Percentiles rank a stretch among this genome's conserved stretches.
Conservation (phyloP, 768 basidiomycete genomes). For the Obba rivulosa region DNA sequence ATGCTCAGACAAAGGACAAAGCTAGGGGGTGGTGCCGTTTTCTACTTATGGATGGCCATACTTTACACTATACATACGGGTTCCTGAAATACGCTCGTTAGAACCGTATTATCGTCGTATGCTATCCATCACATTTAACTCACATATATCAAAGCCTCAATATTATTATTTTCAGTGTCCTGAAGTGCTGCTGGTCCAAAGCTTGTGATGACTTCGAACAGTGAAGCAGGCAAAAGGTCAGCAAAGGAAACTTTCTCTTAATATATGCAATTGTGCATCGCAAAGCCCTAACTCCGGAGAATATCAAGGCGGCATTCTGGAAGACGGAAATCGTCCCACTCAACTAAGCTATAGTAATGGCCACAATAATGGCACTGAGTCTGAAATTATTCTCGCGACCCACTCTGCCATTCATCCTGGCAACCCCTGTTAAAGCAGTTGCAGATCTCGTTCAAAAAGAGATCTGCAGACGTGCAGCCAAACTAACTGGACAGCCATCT, state of each 20-base stretch:
- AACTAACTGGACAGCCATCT: neutral
- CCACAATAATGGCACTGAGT: conserved; percentile 31
- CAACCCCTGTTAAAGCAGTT: conserved; percentile 21
- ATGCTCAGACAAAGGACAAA: conserved; percentile 32
- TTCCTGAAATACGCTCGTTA: conserved; percentile 34
- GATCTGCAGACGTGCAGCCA: neutral
- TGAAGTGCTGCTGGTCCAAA: neutral
- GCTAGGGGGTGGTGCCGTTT: conserved; percentile 23
- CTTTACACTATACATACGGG: conserved; percentile 32
- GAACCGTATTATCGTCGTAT: conserved; percentile 35
- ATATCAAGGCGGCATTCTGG: conserved; percentile 32
- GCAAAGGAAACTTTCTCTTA: conserved; percentile 32
- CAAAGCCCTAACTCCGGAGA: conserved; percentile 22
- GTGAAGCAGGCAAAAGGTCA: conserved; percentile 13
- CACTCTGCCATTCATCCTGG: conserved; percentile 20
- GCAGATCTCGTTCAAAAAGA: conserved; percentile 11
- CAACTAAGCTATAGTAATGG: conserved; percentile 27
- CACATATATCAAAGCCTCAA: conserved; percentile 28
- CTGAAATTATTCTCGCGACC: conserved; percentile 14
- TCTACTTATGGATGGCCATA: conserved; percentile 43
- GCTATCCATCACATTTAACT: conserved; percentile 40
- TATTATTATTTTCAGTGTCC: conserved; percentile 19
- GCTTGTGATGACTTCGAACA: neutral
- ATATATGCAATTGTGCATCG: conserved; percentile 30
- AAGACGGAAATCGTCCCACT: conserved; percentile 36